Base-by-base conservation (phyloP, 805 yeast genomes). In the Saccharomycopsis guyanensis region DNA sequence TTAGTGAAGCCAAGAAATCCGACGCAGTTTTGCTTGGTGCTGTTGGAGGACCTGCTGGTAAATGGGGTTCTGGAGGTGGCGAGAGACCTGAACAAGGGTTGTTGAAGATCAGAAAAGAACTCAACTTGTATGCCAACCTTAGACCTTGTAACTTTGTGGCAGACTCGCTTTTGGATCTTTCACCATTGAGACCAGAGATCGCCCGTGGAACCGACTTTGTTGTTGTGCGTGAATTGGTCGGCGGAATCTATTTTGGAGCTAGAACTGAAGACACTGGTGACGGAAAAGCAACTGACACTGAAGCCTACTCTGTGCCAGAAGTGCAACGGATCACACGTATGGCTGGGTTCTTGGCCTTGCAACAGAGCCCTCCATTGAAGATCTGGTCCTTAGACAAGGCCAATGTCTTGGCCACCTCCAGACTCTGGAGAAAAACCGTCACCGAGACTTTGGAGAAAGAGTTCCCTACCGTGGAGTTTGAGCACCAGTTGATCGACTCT, bases 81-180 rank as follows among this genome's bases (percentile, higher is more conserved):
- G 97, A 91, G 40, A 81, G 98, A 70, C 98, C 98, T 43, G 98
- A 93, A 66, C 97, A 87, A 68, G 98, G 98, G 50, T 75, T 93
- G 56, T 75, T 93, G 55, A 77, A 89, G 70, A 91, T 93, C 65
- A 80, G 98, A 68, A 93, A 93, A 66, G 97, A 88, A 65, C 76
- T 93, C 62, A 85, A 83, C 64, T 72, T 93, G 56, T 93, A 93
- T 65, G 98, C 98, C 49, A 93, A 93, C 67, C 76, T 93, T 66
- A 83, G 98, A 66, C 98, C 98, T 40, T 91, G 97, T 68, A 85
- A 82, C 68, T 93, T 93, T 69, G 94, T 81, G 6, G 76, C 88
- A 40, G 96, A 91, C 25, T 71, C 85, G 37, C 75, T 93, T 48
- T 71, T 91, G 53, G 86, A 85, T 45, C 73, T 91, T 57, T 85